Conservation (phyloP, 495 filamentous ascomycete genomes). For the Lasiosphaeris hirsuta region DNA sequence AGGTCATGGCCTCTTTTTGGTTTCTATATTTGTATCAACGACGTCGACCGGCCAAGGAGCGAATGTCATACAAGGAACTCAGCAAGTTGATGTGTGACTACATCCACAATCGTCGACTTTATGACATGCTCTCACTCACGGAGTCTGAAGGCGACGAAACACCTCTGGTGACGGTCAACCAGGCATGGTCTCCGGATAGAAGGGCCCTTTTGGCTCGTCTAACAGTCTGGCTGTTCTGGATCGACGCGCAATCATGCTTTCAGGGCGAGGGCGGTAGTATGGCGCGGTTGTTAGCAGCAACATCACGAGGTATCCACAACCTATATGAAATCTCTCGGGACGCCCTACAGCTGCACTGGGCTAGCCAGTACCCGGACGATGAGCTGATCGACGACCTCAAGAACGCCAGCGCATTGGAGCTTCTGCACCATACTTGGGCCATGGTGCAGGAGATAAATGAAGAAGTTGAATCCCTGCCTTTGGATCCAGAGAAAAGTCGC, state of each 20-base stretch:
- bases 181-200: not conserved
- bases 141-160: not conserved
- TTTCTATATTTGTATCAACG: constrained; percentile 21
- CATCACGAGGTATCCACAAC: constrained; percentile 12
- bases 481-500: constrained; percentile 1
- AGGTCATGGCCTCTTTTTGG: constrained; percentile 21
- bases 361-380: constrained; percentile 43
- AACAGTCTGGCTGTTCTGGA: constrained; percentile 28
- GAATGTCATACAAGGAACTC: constrained; percentile 9
- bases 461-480: not conserved
- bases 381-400: constrained; percentile 49
- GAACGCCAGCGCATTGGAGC: constrained; percentile 28
- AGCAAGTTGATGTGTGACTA: constrained; percentile 17
- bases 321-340: constrained; percentile 21
- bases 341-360: constrained; percentile 32
- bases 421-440: constrained; percentile 43
- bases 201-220: constrained; percentile 24
- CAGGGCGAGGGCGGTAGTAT: constrained; percentile 26
- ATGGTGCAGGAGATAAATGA: constrained; percentile 34
- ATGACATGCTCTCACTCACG: constrained; percentile 3
- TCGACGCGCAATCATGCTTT: constrained; percentile 24
- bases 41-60: not conserved
- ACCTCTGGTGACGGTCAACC: not conserved
- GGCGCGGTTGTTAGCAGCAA: constrained; percentile 16
- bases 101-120: constrained; percentile 1